Percentiles rank a stretch among this genome's conserved stretches.
phyloP scores from a whole-genome alignment of 2,329 filamentous ascomycete genomes.

The Aureobasidium sp. region DNA sequence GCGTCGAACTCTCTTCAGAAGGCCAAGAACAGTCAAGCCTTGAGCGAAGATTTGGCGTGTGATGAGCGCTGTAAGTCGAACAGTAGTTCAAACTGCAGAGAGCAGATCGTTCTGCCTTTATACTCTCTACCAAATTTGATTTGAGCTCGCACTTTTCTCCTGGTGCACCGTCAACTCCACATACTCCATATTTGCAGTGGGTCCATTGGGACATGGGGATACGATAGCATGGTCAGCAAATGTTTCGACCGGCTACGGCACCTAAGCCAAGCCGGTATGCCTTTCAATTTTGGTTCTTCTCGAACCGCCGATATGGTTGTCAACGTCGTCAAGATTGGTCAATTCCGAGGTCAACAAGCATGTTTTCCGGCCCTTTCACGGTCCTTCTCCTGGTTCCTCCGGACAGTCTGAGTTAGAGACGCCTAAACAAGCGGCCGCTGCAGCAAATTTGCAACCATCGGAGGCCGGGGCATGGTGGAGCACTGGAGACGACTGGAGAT shows the following conservation, averaged over 20 bases:
- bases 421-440: neutral
- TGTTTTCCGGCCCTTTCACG: constrained; percentile 7
- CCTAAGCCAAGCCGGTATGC: neutral
- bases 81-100: neutral
- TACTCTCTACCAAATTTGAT: neutral
- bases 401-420: too few species aligned
- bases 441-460: neutral
- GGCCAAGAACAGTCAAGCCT: constrained; percentile 7
- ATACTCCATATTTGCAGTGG: constrained; percentile 11
- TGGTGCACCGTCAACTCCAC: constrained; percentile 3
- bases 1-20: neutral
- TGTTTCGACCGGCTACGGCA: constrained; percentile 5
- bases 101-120: constrained; percentile 10
- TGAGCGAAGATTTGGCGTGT: neutral
- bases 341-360: neutral
- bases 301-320: neutral
- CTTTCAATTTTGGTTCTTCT: neutral
- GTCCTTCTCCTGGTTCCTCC: neutral
- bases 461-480: neutral
- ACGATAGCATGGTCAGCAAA: constrained; percentile 6
- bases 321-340: constrained; percentile 2
- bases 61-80: constrained; percentile 4
- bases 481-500: constrained; percentile 3
- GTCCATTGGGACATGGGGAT: constrained; percentile 4
- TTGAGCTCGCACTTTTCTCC: neutral